These are phyloP conservation scores for Ricinus communis DNA, from an alignment of 345 rosid species.

Conservation along the genomic window DNA sequence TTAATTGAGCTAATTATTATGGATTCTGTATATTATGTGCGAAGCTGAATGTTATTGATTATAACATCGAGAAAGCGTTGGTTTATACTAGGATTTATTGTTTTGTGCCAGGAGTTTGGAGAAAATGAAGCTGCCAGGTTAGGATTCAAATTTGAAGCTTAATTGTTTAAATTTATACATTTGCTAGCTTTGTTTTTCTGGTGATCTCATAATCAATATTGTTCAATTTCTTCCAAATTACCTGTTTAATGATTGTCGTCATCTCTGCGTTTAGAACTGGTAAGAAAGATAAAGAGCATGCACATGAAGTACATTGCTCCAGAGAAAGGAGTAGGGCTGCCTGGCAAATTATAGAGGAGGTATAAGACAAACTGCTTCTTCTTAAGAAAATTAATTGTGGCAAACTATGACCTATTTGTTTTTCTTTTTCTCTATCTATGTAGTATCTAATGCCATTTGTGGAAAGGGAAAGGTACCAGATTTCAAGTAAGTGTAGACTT, in stretches of 20 bases:
- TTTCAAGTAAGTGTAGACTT: slow-evolving; percentile 68
- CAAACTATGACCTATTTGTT: background rate
- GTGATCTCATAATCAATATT: background rate
- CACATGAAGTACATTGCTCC: slow-evolving; percentile 74
- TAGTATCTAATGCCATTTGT: slow-evolving; percentile 91
- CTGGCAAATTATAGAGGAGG: slow-evolving; percentile 79
- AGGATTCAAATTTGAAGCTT: background rate
- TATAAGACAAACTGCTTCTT: slow-evolving; percentile 23
- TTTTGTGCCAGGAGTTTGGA: slow-evolving; percentile 12
- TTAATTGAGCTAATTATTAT: too few species aligned
- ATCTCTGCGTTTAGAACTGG: slow-evolving; percentile 13
- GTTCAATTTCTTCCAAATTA: background rate
- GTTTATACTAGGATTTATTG: background rate
- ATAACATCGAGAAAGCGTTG: background rate
- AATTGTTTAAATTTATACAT: background rate
- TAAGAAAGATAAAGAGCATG: slow-evolving; percentile 14
- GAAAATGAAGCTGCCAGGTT: slow-evolving; percentile 14
- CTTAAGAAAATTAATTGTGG: background rate
- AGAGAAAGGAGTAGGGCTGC: slow-evolving; percentile 89
- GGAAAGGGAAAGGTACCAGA: slow-evolving; percentile 59
- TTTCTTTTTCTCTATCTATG: slow-evolving; percentile 16
- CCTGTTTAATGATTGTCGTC: background rate
- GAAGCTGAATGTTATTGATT: too few species aligned
- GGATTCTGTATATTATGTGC: too few species aligned
- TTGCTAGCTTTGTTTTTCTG: background rate